Evolutionary conservation across 208 protist genomes (phyloP).

Genomic region (Crithidia mellificae): DNA sequence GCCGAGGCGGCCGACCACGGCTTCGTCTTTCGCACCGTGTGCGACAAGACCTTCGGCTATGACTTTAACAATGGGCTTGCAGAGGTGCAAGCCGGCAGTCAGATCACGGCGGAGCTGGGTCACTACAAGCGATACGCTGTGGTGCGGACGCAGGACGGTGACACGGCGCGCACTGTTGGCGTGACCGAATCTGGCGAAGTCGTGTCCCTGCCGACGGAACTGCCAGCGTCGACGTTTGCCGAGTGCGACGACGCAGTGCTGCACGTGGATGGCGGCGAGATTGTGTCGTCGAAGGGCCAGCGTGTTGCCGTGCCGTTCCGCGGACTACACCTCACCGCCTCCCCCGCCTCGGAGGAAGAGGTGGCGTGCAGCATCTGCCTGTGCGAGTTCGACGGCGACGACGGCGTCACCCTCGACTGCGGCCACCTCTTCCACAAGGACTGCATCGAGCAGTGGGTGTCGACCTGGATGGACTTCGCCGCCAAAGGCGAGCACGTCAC

Average conservation of each 20-base stretch:
- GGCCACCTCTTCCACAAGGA: slow-evolving; percentile 84
- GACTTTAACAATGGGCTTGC: slow-evolving; percentile 68
- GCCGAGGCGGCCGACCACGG: slow-evolving; percentile 63
- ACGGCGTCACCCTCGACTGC: slow-evolving; percentile 82
- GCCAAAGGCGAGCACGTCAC: slow-evolving; percentile 73
- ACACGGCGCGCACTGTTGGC: slow-evolving; percentile 14
- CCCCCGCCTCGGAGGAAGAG: slow-evolving; percentile 31
- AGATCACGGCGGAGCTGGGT: slow-evolving; percentile 35
- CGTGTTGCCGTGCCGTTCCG: slow-evolving; percentile 1
- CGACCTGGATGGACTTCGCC: slow-evolving; percentile 64
- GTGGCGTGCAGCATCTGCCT: slow-evolving; percentile 76
- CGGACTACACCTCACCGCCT: slow-evolving; percentile 19
- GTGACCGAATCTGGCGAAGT: slow-evolving; percentile 34
- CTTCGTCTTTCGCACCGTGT: slow-evolving; percentile 58
- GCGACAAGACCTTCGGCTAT: slow-evolving; percentile 52
- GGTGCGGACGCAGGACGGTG: slow-evolving; percentile 16
- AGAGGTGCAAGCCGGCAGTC: slow-evolving; percentile 24
- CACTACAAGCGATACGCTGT: slow-evolving; percentile 45
- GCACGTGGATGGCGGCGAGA: slow-evolving; percentile 1
- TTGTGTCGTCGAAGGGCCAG: slow-evolving; percentile 24
- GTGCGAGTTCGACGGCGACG: slow-evolving; percentile 74
- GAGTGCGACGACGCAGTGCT: slow-evolving; percentile 29
- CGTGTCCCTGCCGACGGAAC: slow-evolving; percentile 13
- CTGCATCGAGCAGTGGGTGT: slow-evolving; percentile 74
- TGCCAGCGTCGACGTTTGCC: slow-evolving; percentile 8